phyloP scores from a whole-genome alignment of 163 green algal species.

The Coccomyxa subellipsoidea region DNA sequence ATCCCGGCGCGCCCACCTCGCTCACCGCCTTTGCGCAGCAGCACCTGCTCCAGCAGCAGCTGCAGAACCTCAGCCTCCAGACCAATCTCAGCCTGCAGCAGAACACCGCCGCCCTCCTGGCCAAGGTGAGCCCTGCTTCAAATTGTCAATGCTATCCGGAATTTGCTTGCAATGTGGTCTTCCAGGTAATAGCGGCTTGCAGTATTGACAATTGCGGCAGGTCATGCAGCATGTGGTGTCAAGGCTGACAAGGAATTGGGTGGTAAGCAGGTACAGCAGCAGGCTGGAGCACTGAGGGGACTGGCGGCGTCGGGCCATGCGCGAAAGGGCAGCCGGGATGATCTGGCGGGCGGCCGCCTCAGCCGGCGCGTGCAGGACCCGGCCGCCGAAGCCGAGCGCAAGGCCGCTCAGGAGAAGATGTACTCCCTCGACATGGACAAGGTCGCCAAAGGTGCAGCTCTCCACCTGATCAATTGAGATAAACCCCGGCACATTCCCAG shows the following conservation, averaged over 20 bases:
- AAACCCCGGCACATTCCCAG: no score
- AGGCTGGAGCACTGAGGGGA: background rate
- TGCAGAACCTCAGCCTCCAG: slow-evolving; percentile 4
- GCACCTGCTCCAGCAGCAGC: background rate
- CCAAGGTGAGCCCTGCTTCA: background rate
- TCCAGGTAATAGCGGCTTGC: background rate
- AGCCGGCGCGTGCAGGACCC: slow-evolving; percentile 63
- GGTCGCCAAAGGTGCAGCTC: slow-evolving; percentile 50
- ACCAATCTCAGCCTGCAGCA: background rate
- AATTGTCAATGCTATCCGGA: no score
- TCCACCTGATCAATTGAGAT: no score
- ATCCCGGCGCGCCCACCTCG: background rate
- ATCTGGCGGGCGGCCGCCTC: background rate
- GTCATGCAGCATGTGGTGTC: background rate
- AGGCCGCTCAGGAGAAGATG: slow-evolving; percentile 74
- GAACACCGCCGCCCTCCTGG: background rate
- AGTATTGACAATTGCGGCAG: no score
- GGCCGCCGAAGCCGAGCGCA: slow-evolving; percentile 72
- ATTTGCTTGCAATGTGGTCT: background rate
- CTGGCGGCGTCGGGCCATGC: background rate
- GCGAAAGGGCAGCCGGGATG: slow-evolving; percentile 7
- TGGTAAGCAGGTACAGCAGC: background rate
- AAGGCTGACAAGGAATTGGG: no score
- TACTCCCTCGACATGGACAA: slow-evolving; percentile 76
- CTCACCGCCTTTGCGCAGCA: background rate